A percentile compares a stretch with the other conserved stretches of the same genome.
Conservation (phyloP, 371 early-diverging fungal species). For the Cokeromyces recurvatus region DNA sequence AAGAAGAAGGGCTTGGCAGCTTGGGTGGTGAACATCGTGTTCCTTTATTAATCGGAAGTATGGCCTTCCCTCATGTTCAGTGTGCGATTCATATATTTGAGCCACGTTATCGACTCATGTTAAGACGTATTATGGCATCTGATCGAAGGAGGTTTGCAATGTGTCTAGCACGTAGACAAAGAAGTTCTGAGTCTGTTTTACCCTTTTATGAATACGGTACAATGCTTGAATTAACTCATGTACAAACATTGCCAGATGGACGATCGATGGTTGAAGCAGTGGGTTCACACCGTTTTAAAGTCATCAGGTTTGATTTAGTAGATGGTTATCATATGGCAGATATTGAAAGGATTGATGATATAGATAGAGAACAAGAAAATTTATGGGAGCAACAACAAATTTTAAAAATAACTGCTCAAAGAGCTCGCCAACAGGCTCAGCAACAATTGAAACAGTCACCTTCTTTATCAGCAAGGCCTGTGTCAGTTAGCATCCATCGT, state of each 20-base stretch:
- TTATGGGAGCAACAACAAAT: slow-evolving; percentile 24
- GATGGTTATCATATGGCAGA: slow-evolving; percentile 40
- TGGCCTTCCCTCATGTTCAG: slow-evolving; percentile 61
- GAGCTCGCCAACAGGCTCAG: slow-evolving; percentile 16
- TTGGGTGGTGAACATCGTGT: slow-evolving; percentile 10
- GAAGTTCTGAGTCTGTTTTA: slow-evolving; percentile 8
- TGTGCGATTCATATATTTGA: slow-evolving; percentile 64
- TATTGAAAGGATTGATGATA: slow-evolving; percentile 45
- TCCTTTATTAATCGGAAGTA: slow-evolving; percentile 61
- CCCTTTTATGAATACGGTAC: slow-evolving; percentile 41
- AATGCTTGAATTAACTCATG: slow-evolving; percentile 38
- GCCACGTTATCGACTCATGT: slow-evolving; percentile 59
- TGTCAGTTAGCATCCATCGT: not conserved
- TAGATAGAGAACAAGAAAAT: slow-evolving; percentile 23
- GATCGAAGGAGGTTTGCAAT: slow-evolving; percentile 53
- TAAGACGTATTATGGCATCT: slow-evolving; percentile 51
- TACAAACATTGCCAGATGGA: slow-evolving; percentile 43
- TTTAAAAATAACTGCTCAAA: slow-evolving; percentile 13
- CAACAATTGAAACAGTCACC: not conserved
- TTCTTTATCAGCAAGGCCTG: not conserved
- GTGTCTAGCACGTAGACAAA: slow-evolving; percentile 31
- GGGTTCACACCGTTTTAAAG: slow-evolving; percentile 32
- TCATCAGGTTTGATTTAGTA: slow-evolving; percentile 12
- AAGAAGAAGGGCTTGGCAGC: slow-evolving; percentile 6
- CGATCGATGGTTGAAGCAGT: slow-evolving; percentile 37